These are phyloP conservation scores for Peronospora destructor DNA, from an alignment of 352 stramenopile genomes.

Conservation along the genomic window DNA sequence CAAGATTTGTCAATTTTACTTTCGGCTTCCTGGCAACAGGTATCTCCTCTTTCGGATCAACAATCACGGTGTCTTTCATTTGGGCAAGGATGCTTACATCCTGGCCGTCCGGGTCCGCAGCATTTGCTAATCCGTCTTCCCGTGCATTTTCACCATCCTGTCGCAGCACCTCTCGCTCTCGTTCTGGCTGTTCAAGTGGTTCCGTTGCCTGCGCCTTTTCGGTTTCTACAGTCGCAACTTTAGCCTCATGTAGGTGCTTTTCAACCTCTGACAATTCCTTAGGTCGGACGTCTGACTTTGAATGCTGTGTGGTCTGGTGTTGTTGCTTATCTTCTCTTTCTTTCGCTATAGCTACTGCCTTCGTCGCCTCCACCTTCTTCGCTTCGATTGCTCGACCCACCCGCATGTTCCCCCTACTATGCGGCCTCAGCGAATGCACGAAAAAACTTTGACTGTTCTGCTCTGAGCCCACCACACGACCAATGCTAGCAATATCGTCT, in stretches of 20 bases:
- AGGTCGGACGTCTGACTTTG: not conserved
- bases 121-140: conserved; percentile 5
- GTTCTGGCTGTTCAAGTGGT: conserved; percentile 2
- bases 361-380: conserved; percentile 14
- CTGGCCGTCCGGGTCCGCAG: conserved; percentile 13
- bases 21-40: not conserved
- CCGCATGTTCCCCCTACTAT: conserved; percentile 11
- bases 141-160: not conserved
- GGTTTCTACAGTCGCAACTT: conserved; percentile 12
- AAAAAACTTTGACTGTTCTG: conserved; percentile 29
- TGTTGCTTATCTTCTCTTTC: not conserved
- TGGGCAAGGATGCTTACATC: conserved; percentile 2
- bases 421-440: conserved; percentile 25
- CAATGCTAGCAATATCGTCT: conserved; percentile 36
- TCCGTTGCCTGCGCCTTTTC: conserved; percentile 9
- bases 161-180: not conserved
- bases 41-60: not conserved
- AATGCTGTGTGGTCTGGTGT: not conserved
- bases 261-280: not conserved
- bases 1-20: not conserved
- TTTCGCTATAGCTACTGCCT: not conserved
- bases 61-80: not conserved
- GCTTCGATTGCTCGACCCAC: conserved; percentile 23
- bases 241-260: conserved; percentile 1
- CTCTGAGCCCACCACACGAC: conserved; percentile 25